Percentiles rank a stretch among this genome's conserved stretches.
Conservation (phyloP, 805 yeast species). For the Sugiyamaella boreocaroliniensis region DNA sequence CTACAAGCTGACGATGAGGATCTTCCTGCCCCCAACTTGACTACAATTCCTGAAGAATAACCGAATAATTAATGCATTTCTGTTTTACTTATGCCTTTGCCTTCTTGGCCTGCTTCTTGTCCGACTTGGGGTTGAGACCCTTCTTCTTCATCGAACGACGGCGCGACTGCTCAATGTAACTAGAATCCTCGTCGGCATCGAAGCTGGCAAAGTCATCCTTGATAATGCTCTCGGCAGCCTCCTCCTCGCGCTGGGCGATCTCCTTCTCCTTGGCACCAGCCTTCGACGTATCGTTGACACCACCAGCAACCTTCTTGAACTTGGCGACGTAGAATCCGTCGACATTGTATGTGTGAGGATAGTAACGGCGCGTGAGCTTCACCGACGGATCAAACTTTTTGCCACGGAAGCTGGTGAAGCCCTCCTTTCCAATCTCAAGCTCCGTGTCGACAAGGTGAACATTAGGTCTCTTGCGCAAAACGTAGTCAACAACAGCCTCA, state of each 20-base stretch:
- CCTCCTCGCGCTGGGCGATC: constrained; percentile 70
- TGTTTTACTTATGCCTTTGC: not conserved
- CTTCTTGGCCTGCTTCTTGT: constrained; percentile 3
- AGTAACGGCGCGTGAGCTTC: constrained; percentile 84
- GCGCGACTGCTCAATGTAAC: constrained; percentile 55
- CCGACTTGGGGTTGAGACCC: constrained; percentile 28
- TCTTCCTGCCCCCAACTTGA: not conserved
- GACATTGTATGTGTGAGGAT: constrained; percentile 97
- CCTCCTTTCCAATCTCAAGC: constrained; percentile 89
- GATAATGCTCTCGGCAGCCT: constrained; percentile 64
- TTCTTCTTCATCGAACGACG: constrained; percentile 29
- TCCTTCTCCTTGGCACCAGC: constrained; percentile 89
- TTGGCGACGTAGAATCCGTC: constrained; percentile 98
- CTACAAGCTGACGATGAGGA: not conserved
- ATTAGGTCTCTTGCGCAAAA: constrained; percentile 91
- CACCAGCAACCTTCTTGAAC: constrained; percentile 82
- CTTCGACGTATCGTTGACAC: constrained; percentile 76
- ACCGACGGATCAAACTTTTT: constrained; percentile 76
- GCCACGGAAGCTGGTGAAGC: constrained; percentile 89
- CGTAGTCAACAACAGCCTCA: constrained; percentile 98
- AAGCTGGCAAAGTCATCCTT: constrained; percentile 81
- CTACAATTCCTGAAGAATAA: not conserved
- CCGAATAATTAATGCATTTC: not conserved
- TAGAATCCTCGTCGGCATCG: constrained; percentile 67
- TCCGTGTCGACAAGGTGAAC: constrained; percentile 91